Evolutionary conservation across 1,284 basidiomycete genomes (phyloP).

Genomic region (Cryptococcus sp.): DNA sequence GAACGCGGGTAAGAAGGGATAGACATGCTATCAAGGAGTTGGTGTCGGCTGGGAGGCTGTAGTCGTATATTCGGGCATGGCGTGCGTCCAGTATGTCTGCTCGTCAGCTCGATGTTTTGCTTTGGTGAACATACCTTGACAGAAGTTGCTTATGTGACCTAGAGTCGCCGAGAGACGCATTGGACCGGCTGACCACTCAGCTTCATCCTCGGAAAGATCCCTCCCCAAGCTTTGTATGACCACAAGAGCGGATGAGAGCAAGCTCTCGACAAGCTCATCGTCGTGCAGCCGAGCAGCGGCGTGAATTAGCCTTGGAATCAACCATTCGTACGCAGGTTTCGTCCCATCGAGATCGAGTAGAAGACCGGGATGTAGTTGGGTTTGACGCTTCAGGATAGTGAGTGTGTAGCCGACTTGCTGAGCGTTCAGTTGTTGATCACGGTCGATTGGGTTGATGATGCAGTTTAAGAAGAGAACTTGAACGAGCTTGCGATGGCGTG

Average conservation of each 20-base stretch:
- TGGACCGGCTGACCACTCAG: conserved; percentile 28
- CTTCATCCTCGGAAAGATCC: conserved; percentile 25
- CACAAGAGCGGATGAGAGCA: conserved; percentile 11
- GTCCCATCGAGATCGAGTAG: conserved; percentile 5
- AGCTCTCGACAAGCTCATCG: conserved; percentile 5
- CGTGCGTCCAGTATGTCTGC: conserved; percentile 15
- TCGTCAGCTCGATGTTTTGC: background rate
- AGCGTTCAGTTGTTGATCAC: conserved; percentile 4
- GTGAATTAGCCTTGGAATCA: conserved; percentile 41
- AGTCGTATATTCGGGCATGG: conserved; percentile 14
- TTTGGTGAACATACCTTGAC: conserved; percentile 27
- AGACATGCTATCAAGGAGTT: conserved; percentile 21
- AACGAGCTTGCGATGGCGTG: conserved; percentile 37
- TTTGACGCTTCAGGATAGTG: conserved; percentile 34
- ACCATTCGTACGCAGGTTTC: conserved; percentile 44
- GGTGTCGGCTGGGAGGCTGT: conserved; percentile 11
- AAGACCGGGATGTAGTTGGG: conserved; percentile 28
- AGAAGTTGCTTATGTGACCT: conserved; percentile 25
- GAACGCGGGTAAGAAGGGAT: conserved; percentile 15
- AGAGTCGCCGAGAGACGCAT: conserved; percentile 21
- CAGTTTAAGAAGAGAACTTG: conserved; percentile 42
- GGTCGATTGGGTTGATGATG: conserved; percentile 29
- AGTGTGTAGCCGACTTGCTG: conserved; percentile 38
- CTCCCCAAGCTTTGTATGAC: conserved; percentile 25
- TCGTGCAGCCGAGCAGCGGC: conserved; percentile 21